Evolutionary conservation across 139 green algal genomes (phyloP).

Genomic region (Spirogloea muscicola): DNA sequence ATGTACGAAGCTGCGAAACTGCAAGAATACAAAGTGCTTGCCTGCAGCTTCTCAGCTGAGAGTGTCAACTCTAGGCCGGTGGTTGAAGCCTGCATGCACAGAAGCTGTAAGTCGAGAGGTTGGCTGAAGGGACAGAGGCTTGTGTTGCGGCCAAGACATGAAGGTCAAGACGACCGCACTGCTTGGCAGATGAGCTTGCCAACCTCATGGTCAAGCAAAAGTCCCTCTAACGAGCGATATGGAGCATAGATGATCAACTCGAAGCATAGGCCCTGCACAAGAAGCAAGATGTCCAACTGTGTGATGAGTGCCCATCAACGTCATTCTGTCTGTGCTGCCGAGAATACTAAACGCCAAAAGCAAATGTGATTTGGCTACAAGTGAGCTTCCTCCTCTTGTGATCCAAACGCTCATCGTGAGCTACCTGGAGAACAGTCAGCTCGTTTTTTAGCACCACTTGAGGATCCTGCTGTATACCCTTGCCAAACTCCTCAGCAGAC

Average conservation of each 20-base stretch:
- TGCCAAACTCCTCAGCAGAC: slow-evolving; percentile 51
- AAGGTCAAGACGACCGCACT: too few species aligned
- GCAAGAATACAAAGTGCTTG: background rate
- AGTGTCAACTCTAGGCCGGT: background rate
- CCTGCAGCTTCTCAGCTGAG: background rate
- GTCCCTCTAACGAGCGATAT: slow-evolving; percentile 36
- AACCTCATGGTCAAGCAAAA: slow-evolving; percentile 27
- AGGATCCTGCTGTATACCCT: slow-evolving; percentile 47
- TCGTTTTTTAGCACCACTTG: slow-evolving; percentile 41
- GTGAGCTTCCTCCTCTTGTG: too few species aligned
- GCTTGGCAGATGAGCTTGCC: too few species aligned
- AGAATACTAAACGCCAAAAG: too few species aligned
- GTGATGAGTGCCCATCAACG: too few species aligned
- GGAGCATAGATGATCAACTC: slow-evolving; percentile 36
- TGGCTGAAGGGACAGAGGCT: slow-evolving; percentile 10
- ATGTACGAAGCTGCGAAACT: too few species aligned
- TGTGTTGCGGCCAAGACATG: too few species aligned
- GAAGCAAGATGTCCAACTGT: too few species aligned
- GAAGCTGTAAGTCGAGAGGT: background rate
- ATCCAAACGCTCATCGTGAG: too few species aligned
- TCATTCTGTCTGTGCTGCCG: too few species aligned
- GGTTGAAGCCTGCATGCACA: background rate
- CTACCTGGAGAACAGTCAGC: slow-evolving; percentile 42
- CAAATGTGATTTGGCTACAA: too few species aligned
- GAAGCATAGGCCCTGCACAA: slow-evolving; percentile 38